These are phyloP conservation scores for Volvox reticuliferus DNA, from an alignment of 139 green algal species.

Conservation along the genomic window DNA sequence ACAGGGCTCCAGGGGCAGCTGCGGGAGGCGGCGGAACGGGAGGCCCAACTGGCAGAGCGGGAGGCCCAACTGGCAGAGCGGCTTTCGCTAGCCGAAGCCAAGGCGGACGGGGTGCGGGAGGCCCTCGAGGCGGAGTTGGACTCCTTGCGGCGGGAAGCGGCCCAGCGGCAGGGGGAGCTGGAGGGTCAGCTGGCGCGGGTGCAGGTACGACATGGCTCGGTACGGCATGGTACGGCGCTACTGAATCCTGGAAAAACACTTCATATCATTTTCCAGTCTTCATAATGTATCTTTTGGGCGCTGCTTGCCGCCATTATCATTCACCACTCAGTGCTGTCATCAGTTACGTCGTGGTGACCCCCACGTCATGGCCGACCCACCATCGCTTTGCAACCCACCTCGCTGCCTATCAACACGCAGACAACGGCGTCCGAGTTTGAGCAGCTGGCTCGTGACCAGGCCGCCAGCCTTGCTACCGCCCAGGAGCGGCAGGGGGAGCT, in stretches of 20 bases:
- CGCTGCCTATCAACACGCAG: background rate
- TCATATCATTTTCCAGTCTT: no score
- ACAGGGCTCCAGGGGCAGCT: constrained; percentile 22
- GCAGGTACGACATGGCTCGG: background rate
- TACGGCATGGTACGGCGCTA: no score
- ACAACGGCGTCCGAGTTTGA: constrained; percentile 13
- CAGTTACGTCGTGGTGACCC: no score
- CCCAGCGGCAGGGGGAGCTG: background rate
- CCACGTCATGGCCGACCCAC: no score
- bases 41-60: constrained; percentile 13
- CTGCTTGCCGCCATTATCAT: no score
- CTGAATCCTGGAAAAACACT: no score
- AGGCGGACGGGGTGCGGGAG: no score
- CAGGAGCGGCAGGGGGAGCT: constrained; percentile 41
- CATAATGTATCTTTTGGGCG: no score
- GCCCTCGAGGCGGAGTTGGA: background rate
- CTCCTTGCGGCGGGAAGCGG: background rate
- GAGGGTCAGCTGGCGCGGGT: constrained; percentile 9
- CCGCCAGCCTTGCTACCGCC: background rate
- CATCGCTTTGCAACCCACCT: no score
- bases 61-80: background rate
- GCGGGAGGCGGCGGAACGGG: constrained; percentile 1
- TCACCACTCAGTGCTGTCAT: no score
- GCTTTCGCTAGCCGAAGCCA: background rate
- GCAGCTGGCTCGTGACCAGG: constrained; percentile 25